Conservation (phyloP, 768 basidiomycete genomes). For the Boletellus emodensis region DNA sequence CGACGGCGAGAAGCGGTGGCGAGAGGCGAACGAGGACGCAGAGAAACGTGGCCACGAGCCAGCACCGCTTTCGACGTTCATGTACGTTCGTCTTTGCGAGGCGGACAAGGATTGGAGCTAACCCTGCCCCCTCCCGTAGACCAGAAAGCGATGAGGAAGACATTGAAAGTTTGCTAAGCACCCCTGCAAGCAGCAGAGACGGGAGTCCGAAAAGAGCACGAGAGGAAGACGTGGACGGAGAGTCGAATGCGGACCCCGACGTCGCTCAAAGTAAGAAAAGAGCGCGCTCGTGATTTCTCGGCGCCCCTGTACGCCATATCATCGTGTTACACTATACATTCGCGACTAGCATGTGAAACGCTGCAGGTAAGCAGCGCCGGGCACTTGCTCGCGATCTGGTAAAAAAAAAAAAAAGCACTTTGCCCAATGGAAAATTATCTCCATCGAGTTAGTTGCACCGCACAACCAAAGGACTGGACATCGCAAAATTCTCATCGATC, state of each 20-base stretch:
- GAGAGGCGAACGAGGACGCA: slow-evolving; percentile 13
- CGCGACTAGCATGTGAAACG: neutral
- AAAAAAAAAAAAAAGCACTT: neutral
- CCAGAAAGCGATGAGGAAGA: slow-evolving; percentile 23
- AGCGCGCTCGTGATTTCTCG: slow-evolving; percentile 8
- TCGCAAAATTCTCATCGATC: slow-evolving; percentile 1
- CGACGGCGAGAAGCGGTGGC: slow-evolving; percentile 18
- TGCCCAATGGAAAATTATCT: neutral
- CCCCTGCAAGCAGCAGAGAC: slow-evolving; percentile 17
- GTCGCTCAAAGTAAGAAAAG: slow-evolving; percentile 11
- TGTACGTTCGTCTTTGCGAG: slow-evolving; percentile 14
- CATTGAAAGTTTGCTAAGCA: slow-evolving; percentile 24
- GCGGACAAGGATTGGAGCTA: neutral
- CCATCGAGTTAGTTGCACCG: neutral
- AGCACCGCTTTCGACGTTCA: slow-evolving; percentile 19
- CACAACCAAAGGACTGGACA: neutral
- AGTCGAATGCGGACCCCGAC: neutral
- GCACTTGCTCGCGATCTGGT: neutral
- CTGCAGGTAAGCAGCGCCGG: neutral
- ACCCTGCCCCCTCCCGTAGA: slow-evolving; percentile 5
- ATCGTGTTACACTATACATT: neutral
- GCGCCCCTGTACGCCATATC: neutral
- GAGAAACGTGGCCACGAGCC: slow-evolving; percentile 6
- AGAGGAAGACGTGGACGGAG: slow-evolving; percentile 3
- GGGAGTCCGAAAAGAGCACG: slow-evolving; percentile 15